Evolutionary conservation across 352 stramenopile species (phyloP).

Genomic region (Phytopythium sindhum): DNA sequence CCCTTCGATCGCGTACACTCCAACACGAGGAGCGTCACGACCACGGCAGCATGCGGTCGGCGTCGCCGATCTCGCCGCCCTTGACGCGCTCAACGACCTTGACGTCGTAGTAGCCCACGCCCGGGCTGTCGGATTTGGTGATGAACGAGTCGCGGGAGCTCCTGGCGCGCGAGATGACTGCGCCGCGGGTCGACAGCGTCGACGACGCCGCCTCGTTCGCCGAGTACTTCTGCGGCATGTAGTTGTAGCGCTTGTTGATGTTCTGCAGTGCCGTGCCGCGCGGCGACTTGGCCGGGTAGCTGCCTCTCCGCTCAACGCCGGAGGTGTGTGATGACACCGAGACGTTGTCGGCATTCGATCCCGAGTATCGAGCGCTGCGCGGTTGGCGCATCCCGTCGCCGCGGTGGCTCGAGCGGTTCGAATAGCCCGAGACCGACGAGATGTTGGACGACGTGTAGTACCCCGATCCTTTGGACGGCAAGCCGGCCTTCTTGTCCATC

Average conservation of each 20-base stretch:
- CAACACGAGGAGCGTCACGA: constrained; percentile 16
- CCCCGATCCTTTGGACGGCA: constrained; percentile 38
- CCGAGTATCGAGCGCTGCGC: constrained; percentile 28
- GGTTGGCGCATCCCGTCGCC: constrained; percentile 12
- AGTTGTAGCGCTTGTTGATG: constrained; percentile 63
- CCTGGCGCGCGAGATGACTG: constrained; percentile 60
- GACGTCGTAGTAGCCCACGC: constrained; percentile 78
- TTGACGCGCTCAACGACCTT: constrained; percentile 60
- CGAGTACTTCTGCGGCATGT: constrained; percentile 61
- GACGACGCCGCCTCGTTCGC: constrained; percentile 34
- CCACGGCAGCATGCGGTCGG: constrained; percentile 61
- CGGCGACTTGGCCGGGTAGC: constrained; percentile 26
- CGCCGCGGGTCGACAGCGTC: constrained; percentile 65
- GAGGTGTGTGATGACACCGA: constrained; percentile 62
- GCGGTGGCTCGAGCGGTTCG: constrained; percentile 29
- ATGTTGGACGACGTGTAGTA: constrained; percentile 62
- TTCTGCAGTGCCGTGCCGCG: constrained; percentile 42
- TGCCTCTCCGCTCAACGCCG: constrained; percentile 15
- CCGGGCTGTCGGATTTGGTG: constrained; percentile 62
- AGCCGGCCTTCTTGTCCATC: constrained; percentile 50
- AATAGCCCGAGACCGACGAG: constrained; percentile 65
- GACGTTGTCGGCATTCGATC: constrained; percentile 38
- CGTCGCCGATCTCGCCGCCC: constrained; percentile 75
- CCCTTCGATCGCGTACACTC: neutral
- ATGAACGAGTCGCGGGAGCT: constrained; percentile 70